phyloP scores from a whole-genome alignment of 495 filamentous ascomycete genomes.

The Aspergillus sclerotiicarbonarius region DNA sequence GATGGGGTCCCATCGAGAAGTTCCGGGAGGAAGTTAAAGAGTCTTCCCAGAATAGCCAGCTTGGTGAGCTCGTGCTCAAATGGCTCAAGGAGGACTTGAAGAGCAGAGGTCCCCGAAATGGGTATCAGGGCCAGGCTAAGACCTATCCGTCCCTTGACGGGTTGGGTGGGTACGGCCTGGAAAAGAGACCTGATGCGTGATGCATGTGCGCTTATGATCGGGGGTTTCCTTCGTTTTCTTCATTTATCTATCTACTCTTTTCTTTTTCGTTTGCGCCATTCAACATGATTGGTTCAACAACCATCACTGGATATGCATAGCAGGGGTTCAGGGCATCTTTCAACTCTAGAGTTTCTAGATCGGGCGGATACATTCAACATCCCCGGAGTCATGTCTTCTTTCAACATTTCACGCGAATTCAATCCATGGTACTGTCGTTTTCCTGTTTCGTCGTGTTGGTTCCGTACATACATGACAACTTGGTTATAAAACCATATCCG shows the following conservation, averaged over 20 bases:
- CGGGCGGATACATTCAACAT: slow-evolving; percentile 32
- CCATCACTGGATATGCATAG: slow-evolving; percentile 23
- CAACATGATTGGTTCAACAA: slow-evolving; percentile 32
- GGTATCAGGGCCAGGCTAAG: slow-evolving; percentile 60
- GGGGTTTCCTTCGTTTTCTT: slow-evolving; percentile 1
- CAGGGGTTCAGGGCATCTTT: slow-evolving; percentile 20
- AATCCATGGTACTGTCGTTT: neutral
- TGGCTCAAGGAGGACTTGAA: slow-evolving; percentile 85
- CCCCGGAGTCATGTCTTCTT: slow-evolving; percentile 21
- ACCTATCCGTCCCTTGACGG: slow-evolving; percentile 65
- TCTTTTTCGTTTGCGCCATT: slow-evolving; percentile 5
- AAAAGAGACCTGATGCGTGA: slow-evolving; percentile 48
- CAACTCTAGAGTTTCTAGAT: slow-evolving; percentile 18
- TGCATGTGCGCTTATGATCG: neutral
- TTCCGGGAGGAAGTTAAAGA: slow-evolving; percentile 45
- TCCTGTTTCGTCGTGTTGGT: slow-evolving; percentile 8
- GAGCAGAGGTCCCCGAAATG: slow-evolving; percentile 74
- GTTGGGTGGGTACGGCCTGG: slow-evolving; percentile 78
- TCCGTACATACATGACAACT: slow-evolving; percentile 21
- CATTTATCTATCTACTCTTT: slow-evolving; percentile 8
- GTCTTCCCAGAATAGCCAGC: slow-evolving; percentile 60
- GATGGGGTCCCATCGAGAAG: slow-evolving; percentile 69
- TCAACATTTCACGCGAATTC: slow-evolving; percentile 25
- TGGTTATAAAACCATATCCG: slow-evolving; percentile 29
- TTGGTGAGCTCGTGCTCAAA: slow-evolving; percentile 80